A percentile compares a stretch with the other conserved stretches of the same genome.
Evolutionary conservation across 345 rosid genomes (phyloP).

Genomic region (Corymbia maculata): DNA sequence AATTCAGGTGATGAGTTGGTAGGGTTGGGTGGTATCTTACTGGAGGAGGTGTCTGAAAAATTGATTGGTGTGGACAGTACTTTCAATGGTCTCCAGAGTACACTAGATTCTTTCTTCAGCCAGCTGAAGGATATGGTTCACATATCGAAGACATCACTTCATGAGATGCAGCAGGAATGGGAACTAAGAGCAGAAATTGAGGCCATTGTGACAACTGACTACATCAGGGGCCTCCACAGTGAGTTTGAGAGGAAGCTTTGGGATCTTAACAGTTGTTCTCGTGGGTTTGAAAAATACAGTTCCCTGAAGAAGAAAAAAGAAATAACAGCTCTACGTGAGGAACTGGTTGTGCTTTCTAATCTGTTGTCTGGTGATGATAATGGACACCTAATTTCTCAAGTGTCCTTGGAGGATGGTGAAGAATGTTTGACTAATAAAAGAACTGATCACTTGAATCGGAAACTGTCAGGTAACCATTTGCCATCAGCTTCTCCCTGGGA

Average conservation of each 20-base stretch:
- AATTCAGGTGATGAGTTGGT: constrained; percentile 20
- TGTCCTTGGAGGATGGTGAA: constrained; percentile 40
- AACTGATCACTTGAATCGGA: constrained; percentile 39
- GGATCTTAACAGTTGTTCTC: constrained; percentile 26
- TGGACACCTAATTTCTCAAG: constrained; percentile 31
- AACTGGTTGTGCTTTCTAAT: constrained; percentile 52
- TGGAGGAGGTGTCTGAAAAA: constrained; percentile 24
- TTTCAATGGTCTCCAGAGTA: constrained; percentile 24
- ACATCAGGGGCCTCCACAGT: constrained; percentile 37
- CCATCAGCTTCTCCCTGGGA: constrained; percentile 33
- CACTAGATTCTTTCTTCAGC: constrained; percentile 23
- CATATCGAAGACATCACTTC: constrained; percentile 24
- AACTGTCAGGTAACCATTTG: constrained; percentile 40
- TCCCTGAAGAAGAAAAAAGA: constrained; percentile 39
- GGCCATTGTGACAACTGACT: constrained; percentile 29
- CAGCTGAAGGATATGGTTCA: constrained; percentile 12
- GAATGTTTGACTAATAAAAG: constrained; percentile 20
- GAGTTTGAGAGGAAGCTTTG: constrained; percentile 39
- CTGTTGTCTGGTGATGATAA: constrained; percentile 37
- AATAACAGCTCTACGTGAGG: constrained; percentile 55
- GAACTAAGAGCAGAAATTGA: constrained; percentile 41
- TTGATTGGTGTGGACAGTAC: constrained; percentile 23
- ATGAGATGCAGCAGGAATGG: constrained; percentile 45
- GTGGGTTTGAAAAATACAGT: constrained; percentile 15
- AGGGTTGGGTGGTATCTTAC: constrained; percentile 35